A percentile compares a stretch with the other conserved stretches of the same genome.
These are phyloP conservation scores for Macaranga tanarius DNA, from an alignment of 441 rosid species.

Conservation along the genomic window DNA sequence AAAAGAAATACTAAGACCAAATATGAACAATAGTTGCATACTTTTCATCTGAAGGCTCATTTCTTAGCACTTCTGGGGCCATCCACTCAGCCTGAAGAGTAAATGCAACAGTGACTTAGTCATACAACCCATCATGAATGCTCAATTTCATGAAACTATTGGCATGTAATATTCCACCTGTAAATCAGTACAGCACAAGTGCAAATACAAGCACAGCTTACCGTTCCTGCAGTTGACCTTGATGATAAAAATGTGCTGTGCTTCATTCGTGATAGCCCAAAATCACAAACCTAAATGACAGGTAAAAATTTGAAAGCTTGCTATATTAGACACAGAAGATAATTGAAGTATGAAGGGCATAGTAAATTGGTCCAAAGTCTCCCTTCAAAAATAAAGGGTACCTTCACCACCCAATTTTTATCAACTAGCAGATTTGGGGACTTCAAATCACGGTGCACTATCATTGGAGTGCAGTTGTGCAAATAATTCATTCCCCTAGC, in stretches of 20 bases:
- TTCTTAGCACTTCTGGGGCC: conserved; percentile 99
- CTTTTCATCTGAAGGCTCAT: conserved; percentile 97
- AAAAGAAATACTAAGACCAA: not conserved
- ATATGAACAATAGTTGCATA: conserved; percentile 31
- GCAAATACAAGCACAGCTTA: conserved; percentile 34
- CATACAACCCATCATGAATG: not conserved
- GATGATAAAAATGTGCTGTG: conserved; percentile 91
- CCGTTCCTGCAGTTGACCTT: conserved; percentile 95
- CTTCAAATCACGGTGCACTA: conserved; percentile 93
- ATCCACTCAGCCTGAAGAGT: conserved; percentile 94
- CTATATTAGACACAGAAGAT: conserved; percentile 20
- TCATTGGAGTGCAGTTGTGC: conserved; percentile 80
- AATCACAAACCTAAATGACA: conserved; percentile 71
- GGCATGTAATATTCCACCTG: not conserved
- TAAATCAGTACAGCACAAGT: not conserved
- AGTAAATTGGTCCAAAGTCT: not conserved
- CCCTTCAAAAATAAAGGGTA: conserved; percentile 26
- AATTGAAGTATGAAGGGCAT: conserved; percentile 12
- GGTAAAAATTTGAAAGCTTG: conserved; percentile 17
- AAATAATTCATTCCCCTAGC: conserved; percentile 99
- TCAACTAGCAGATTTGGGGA: conserved; percentile 97
- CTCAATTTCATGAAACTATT: not conserved
- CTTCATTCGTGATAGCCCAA: conserved; percentile 90
- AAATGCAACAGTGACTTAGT: conserved; percentile 17
- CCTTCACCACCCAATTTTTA: conserved; percentile 98